These are phyloP conservation scores for Actinomortierella ambigua DNA, from an alignment of 371 early-diverging fungal genomes.

Conservation along the genomic window DNA sequence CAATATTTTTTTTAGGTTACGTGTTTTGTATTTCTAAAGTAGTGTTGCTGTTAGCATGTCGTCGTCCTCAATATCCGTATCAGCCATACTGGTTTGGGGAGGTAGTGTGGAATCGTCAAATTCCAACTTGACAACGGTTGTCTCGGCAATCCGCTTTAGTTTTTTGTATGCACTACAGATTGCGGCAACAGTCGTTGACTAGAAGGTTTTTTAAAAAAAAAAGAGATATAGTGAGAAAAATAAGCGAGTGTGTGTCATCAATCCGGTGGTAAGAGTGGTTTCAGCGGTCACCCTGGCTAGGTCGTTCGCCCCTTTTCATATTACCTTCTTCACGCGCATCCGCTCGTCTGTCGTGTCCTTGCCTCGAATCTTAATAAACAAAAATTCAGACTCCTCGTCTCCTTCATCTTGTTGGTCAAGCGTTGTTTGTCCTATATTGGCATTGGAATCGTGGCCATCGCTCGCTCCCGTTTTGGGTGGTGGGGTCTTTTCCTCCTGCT, in stretches of 20 bases:
- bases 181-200: slow-evolving; percentile 25
- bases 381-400: slow-evolving; percentile 9
- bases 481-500: no score
- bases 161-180: slow-evolving; percentile 21
- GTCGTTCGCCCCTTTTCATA: no score
- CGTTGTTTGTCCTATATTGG: slow-evolving; percentile 13
- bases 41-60: slow-evolving; percentile 29
- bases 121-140: slow-evolving; percentile 13
- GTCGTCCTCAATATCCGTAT: slow-evolving; percentile 39
- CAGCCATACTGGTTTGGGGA: slow-evolving; percentile 13
- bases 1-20: no score
- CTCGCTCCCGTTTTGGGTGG: no score
- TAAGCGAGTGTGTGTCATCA: no score
- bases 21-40: no score
- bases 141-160: slow-evolving; percentile 13
- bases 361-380: slow-evolving; percentile 33
- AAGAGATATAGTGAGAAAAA: no score
- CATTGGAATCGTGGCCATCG: no score
- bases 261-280: no score
- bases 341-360: slow-evolving; percentile 30
- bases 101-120: slow-evolving; percentile 34
- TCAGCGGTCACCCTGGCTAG: no score
- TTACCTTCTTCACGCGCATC: slow-evolving; percentile 40
- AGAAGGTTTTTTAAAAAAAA: not conserved
- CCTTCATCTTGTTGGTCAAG: slow-evolving; percentile 2